These are phyloP conservation scores for Hypomontagnella monticulosa DNA, from an alignment of 495 filamentous ascomycete genomes.

Conservation along the genomic window DNA sequence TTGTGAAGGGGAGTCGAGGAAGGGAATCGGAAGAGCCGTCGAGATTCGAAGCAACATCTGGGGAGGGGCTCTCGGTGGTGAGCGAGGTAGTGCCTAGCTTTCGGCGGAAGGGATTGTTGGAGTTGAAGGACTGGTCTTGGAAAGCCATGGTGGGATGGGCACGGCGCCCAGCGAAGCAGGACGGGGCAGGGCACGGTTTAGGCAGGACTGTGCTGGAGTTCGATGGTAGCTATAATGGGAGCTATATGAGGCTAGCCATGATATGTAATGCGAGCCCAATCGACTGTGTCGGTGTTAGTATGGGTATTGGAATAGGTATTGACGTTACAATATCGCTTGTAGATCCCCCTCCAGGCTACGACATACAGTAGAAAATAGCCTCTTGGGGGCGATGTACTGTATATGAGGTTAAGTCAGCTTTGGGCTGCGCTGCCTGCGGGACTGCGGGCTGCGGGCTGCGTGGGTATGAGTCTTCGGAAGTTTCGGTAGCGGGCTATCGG, in stretches of 20 bases:
- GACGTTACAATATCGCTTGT: slow-evolving; percentile 16
- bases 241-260: slow-evolving; percentile 42
- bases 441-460: no score
- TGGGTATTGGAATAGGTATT: slow-evolving; percentile 1
- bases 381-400: slow-evolving; percentile 11
- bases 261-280: slow-evolving; percentile 47
- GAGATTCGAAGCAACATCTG: slow-evolving; percentile 14
- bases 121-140: slow-evolving; percentile 46
- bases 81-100: slow-evolving; percentile 38
- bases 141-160: slow-evolving; percentile 35
- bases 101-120: slow-evolving; percentile 61
- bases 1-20: slow-evolving; percentile 41
- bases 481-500: slow-evolving; percentile 39
- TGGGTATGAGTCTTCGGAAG: slow-evolving; percentile 28
- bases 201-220: slow-evolving; percentile 15
- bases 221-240: slow-evolving; percentile 7
- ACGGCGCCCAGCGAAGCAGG: not conserved
- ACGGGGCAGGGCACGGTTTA: slow-evolving; percentile 1
- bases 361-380: slow-evolving; percentile 28
- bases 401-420: slow-evolving; percentile 1
- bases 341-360: slow-evolving; percentile 39
- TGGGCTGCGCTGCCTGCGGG: not conserved
- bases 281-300: slow-evolving; percentile 12
- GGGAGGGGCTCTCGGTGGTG: slow-evolving; percentile 25
- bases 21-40: slow-evolving; percentile 28